Evolutionary conservation across 2,329 filamentous ascomycete species (phyloP).

Genomic region (Aspergillus alliaceus): DNA sequence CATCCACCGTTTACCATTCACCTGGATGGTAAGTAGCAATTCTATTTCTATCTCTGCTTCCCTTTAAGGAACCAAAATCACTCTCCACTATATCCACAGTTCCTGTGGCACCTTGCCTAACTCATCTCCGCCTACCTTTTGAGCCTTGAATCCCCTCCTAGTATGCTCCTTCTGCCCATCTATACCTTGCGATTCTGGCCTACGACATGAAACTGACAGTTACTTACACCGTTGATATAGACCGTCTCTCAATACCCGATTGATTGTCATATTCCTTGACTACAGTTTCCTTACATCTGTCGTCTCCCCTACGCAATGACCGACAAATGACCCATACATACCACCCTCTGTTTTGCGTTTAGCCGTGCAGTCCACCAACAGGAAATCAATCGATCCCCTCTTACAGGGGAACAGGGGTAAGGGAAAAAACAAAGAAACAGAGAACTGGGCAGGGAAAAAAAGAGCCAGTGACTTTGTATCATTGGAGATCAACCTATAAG

Average conservation of each 20-base stretch:
- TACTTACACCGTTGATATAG: neutral
- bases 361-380: neutral
- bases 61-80: neutral
- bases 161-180: neutral
- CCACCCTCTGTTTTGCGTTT: neutral
- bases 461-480: neutral
- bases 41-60: neutral
- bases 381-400: neutral
- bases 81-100: neutral
- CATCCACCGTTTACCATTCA: neutral
- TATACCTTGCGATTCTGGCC: neutral
- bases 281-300: neutral
- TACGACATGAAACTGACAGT: neutral
- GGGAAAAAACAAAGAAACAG: neutral
- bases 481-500: neutral
- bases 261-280: neutral
- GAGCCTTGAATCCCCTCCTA: neutral
- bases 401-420: neutral
- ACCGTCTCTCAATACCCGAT: neutral
- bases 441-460: neutral
- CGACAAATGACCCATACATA: constrained; percentile 15
- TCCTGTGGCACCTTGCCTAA: neutral
- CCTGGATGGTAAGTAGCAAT: neutral
- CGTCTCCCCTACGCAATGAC: constrained; percentile 13
- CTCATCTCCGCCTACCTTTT: neutral